Evolutionary conservation across 768 basidiomycete species (phyloP), one percentile per base, ranked within the genome.

Genomic region (Collybia mongolica): DNA sequence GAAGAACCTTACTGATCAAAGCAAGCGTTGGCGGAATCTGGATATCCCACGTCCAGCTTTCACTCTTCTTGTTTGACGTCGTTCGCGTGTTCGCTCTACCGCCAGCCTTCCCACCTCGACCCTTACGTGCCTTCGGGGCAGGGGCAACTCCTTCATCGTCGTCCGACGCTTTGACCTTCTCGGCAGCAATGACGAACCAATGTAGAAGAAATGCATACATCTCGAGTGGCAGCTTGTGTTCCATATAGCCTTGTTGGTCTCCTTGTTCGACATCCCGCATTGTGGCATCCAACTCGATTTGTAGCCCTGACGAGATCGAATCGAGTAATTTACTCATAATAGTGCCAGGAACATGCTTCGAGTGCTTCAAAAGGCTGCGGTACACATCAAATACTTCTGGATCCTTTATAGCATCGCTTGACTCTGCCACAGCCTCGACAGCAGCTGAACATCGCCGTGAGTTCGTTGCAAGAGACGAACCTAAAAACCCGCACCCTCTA

Each of bases 191-290:
- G 14, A 91, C 88, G 63, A 95, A 95, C 94, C 94, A 98, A 53
- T 86, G 78, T n/a, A 97, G 68, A 20, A 98, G 72, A 64, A 98
- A 98, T 6, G 88, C 89, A 65, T 92, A 98, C 76, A 90, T 85
- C 65, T 98, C 97, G 52, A 99, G 74, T 0, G 92, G 82, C 2
- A 63, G 55, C 64, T 86, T 90, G 66, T 93, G 93, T 0, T 72
- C 60, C 54, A 77, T 66, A 58, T 80, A 76, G 1, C 75, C 72
- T 49, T 86, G 75, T 51, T 84, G 79, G 43, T 86, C 81, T 22
- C 87, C 90, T 5, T 79, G 72, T 7, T 89, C 84, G 20, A 90
- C 67, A 55, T 93, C 90, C 46, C 77, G 79, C 24, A 77, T 60
- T 3, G 90, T 83, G 18, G 80, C 74, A 17, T 95, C 93, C 39